Evolutionary conservation across 2,329 filamentous ascomycete genomes (phyloP), one percentile per base, ranked within the genome.

Genomic region (Botrytis porri): DNA sequence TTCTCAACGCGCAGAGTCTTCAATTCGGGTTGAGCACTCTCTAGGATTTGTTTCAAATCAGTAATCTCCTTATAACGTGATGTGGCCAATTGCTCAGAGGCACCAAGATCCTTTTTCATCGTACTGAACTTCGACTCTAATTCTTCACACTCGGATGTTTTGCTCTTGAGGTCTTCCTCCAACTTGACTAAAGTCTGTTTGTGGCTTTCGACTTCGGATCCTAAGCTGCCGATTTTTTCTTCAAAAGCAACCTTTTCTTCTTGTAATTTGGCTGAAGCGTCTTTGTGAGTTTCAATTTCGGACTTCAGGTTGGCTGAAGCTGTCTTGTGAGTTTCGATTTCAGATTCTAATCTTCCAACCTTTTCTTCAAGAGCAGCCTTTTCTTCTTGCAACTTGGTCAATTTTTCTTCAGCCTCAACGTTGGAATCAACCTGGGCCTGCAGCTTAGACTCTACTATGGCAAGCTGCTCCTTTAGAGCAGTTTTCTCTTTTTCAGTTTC

Each of bases 1-100:
- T 93, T 90, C 78, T 98, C 95, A 66, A 91, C 89, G 12, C 93
- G 89, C 32, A 98, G 85, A 62, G 85, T 90, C 80, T 91, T 92
- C 37, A 98, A 84, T 82, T 99, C 95, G 0, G 94, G 92, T 79
- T 98, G 95, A 0, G 92, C 88, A 81, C 96, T 97, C 76, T 94
- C 91, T 43, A 98, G 82, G 3, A 95, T 86, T 75, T 95, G 92
- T 32, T 91, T 88, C 63, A 97, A 84, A 41, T 97, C 93, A 0
- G 90, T 91, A 2, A 98, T 84, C 74, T 98, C 95, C 81, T 94
- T 97, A 84, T 94, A 98, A 43, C 96, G 88, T 25, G 89, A 92
- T 74, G 97, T 91, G 0, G 96, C 94, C 20, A 98, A 87, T 82
- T 97, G 90, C 80, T 98, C 91, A 0, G 95, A 92, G 3, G 94